These are phyloP conservation scores for Kodamaea lidongshanica DNA, from an alignment of 805 yeast genomes.

Conservation along the genomic window DNA sequence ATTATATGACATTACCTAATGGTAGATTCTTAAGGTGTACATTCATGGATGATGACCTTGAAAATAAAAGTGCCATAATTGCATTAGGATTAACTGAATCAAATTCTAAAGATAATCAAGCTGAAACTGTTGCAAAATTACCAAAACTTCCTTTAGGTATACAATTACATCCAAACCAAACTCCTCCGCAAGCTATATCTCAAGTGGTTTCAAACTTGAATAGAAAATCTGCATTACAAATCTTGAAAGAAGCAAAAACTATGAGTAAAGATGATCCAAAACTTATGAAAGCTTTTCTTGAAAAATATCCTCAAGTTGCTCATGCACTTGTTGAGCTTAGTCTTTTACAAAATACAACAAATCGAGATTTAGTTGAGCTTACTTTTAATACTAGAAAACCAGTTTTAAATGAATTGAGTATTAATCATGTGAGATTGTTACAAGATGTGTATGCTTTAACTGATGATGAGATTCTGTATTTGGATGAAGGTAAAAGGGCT, in stretches of 20 bases:
- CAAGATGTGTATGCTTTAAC: constrained; percentile 22
- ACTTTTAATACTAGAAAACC: constrained; percentile 30
- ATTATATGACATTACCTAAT: constrained; percentile 55
- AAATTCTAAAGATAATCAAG: constrained; percentile 9
- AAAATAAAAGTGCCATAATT: constrained; percentile 7
- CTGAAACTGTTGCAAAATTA: constrained; percentile 18
- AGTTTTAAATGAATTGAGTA: constrained; percentile 22
- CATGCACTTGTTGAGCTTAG: constrained; percentile 77
- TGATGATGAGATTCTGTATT: constrained; percentile 23
- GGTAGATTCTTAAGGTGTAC: constrained; percentile 76
- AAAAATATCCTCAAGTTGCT: constrained; percentile 72
- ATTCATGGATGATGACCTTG: constrained; percentile 47
- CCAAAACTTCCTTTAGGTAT: constrained; percentile 39
- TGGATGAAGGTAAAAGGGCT: constrained; percentile 19
- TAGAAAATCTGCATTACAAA: constrained; percentile 17
- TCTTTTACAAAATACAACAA: constrained; percentile 27
- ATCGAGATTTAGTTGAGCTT: constrained; percentile 31
- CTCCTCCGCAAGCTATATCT: constrained; percentile 27
- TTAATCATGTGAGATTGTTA: constrained; percentile 31
- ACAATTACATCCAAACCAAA: constrained; percentile 36
- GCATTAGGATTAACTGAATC: constrained; percentile 6
- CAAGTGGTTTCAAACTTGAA: constrained; percentile 18
- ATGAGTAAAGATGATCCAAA: constrained; percentile 54
- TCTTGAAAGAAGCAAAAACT: constrained; percentile 47
- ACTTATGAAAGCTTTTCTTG: constrained; percentile 53